Conservation (phyloP, 176 grass and related monocot species). For the Bromus sterilis region DNA sequence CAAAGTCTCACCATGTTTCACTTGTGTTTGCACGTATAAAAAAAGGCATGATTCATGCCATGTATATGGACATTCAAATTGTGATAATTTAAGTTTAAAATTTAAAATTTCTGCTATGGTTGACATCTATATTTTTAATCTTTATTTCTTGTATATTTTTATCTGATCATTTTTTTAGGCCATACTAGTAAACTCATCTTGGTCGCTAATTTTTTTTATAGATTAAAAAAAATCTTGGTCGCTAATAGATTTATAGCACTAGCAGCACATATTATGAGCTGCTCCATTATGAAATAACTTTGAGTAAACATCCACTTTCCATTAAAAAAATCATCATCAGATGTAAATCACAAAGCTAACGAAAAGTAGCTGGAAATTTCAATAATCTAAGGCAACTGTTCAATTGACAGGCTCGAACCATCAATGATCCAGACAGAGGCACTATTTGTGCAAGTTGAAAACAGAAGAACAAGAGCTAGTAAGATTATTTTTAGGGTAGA, state of each 20-base stretch:
- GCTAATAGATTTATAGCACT: too few relatives aligned
- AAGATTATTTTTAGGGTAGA: neutral
- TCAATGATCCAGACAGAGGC: neutral
- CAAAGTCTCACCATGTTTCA: neutral
- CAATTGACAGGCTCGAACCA: neutral
- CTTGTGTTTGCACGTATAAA: neutral
- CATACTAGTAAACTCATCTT: neutral
- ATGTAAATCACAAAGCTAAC: neutral
- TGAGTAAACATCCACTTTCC: neutral
- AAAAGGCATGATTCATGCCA: neutral
- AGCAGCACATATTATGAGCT: too few relatives aligned
- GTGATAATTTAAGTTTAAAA: neutral
- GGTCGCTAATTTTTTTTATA: neutral
- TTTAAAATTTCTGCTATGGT: neutral
- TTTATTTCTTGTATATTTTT: neutral
- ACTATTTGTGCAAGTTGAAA: neutral
- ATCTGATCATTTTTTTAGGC: neutral
- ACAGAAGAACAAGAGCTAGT: neutral
- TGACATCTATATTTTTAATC: neutral
- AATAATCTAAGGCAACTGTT: neutral
- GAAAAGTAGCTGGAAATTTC: neutral
- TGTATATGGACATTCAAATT: neutral
- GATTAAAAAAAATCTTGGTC: too few relatives aligned
- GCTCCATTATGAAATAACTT: too few relatives aligned
- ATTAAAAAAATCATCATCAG: neutral